Percentiles rank a stretch among this genome's conserved stretches.
phyloP scores from a whole-genome alignment of 2,329 filamentous ascomycete genomes.

The Fusarium veterinarium region DNA sequence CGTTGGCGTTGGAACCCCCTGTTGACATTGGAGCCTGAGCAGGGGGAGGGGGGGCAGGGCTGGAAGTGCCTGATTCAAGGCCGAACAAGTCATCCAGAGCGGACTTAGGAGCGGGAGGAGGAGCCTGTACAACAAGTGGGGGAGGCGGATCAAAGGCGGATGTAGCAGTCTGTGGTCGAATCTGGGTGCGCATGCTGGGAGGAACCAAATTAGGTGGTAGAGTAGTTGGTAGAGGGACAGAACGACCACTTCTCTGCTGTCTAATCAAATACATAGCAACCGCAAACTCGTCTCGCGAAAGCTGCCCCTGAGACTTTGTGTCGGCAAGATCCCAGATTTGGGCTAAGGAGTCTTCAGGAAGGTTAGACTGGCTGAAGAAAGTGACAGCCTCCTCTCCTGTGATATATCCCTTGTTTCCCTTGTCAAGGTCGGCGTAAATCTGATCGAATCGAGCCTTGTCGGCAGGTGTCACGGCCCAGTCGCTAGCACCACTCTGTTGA shows the following conservation, averaged over 20 bases:
- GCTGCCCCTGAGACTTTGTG: constrained; percentile 87
- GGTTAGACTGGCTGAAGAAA: constrained; percentile 92
- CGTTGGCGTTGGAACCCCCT: constrained; percentile 74
- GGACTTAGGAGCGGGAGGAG: constrained; percentile 72
- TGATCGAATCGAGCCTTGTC: constrained; percentile 92
- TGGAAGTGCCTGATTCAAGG: constrained; percentile 74
- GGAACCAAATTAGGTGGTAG: constrained; percentile 86
- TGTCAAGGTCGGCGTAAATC: constrained; percentile 87
- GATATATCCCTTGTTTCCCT: constrained; percentile 81
- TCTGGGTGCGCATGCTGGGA: constrained; percentile 80
- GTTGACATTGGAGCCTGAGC: constrained; percentile 74
- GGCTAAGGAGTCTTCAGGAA: constrained; percentile 88
- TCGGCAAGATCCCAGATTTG: constrained; percentile 98
- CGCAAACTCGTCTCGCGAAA: constrained; percentile 91
- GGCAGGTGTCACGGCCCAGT: constrained; percentile 84
- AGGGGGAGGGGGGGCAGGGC: constrained; percentile 64
- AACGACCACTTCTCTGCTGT: constrained; percentile 80
- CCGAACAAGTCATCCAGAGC: constrained; percentile 95
- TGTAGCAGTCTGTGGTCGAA: constrained; percentile 61
- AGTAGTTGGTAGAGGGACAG: constrained; percentile 74
- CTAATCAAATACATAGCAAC: constrained; percentile 98
- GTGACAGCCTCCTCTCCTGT: constrained; percentile 93
- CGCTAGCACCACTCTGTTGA: constrained; percentile 57
- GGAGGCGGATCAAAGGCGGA: constrained; percentile 65
- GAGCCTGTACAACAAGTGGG: constrained; percentile 50